A percentile compares a stretch with the other conserved stretches of the same genome.
These are phyloP conservation scores for Thelonectria discophora DNA, from an alignment of 2,329 filamentous ascomycete genomes.

Conservation along the genomic window DNA sequence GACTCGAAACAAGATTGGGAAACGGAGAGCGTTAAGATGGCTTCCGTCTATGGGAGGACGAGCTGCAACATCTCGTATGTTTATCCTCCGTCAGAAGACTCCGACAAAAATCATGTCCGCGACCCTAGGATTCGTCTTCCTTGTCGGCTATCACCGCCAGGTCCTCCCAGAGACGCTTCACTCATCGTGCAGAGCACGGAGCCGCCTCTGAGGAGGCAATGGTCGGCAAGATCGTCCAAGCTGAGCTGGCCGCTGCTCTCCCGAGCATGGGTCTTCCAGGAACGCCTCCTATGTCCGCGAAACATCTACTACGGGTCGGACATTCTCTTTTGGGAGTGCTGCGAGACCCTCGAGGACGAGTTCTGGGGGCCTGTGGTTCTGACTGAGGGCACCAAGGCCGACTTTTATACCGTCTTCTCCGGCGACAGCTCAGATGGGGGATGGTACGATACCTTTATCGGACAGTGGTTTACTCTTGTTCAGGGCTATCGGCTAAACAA, in stretches of 20 bases:
- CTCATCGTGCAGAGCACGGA: conserved; percentile 1
- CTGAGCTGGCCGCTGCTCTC: conserved; percentile 11
- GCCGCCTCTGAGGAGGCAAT: conserved; percentile 1
- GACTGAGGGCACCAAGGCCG: conserved; percentile 3
- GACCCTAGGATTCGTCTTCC: conserved; percentile 7
- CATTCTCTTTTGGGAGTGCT: conserved; percentile 22
- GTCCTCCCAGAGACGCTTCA: background rate
- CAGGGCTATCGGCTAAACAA: conserved; percentile 15
- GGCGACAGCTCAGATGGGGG: background rate
- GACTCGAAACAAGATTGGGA: conserved; percentile 9
- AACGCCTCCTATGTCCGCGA: conserved; percentile 6
- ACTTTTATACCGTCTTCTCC: conserved; percentile 17
- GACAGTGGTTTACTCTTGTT: conserved; percentile 9
- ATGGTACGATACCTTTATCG: conserved; percentile 9
- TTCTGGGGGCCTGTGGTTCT: conserved; percentile 8
- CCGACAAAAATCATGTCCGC: conserved; percentile 2
- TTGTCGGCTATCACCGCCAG: background rate
- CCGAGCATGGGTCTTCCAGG: conserved; percentile 12
- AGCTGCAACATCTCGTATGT: conserved; percentile 20
- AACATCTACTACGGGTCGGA: conserved; percentile 22
- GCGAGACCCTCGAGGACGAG: conserved; percentile 13
- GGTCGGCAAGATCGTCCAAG: conserved; percentile 12
- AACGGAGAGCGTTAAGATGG: conserved; percentile 9
- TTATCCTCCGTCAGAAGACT: conserved; percentile 9
- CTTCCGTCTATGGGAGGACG: conserved; percentile 9